These are phyloP conservation scores for Kuraishia piskuri DNA, from an alignment of 805 yeast species.

Conservation along the genomic window DNA sequence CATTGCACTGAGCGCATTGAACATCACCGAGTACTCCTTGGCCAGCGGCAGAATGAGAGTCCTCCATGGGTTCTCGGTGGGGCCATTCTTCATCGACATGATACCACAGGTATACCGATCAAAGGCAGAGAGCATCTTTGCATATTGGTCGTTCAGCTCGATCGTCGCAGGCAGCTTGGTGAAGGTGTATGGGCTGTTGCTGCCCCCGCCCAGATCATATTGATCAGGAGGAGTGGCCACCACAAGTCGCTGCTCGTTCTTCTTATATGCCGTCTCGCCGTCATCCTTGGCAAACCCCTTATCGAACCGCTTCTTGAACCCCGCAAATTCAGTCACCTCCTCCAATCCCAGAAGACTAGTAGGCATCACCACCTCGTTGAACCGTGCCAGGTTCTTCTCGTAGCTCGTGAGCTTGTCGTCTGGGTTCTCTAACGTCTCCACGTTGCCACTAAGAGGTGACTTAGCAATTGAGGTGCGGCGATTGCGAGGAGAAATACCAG, in stretches of 20 bases:
- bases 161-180: conserved; percentile 13
- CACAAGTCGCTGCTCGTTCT: neutral
- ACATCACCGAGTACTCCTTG: conserved; percentile 42
- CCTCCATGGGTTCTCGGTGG: conserved; percentile 63
- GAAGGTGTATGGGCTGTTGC: neutral
- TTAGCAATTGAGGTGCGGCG: neutral
- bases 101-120: conserved; percentile 41
- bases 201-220: neutral
- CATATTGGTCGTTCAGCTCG: conserved; percentile 18
- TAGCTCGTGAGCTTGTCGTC: conserved; percentile 1
- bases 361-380: conserved; percentile 3
- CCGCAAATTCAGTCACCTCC: neutral
- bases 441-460: neutral
- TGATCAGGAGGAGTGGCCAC: neutral
- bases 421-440: neutral
- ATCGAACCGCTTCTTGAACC: neutral
- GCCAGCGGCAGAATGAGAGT: conserved; percentile 49
- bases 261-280: neutral
- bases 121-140: conserved; percentile 26
- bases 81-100: conserved; percentile 58
- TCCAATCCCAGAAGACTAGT: neutral
- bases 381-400: conserved; percentile 1
- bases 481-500: neutral
- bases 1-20: conserved; percentile 59
- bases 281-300: neutral